Percentiles rank a stretch among this genome's conserved stretches.
Evolutionary conservation across 2,329 filamentous ascomycete species (phyloP).

Genomic region (Phaeophleospora eucalypticola): DNA sequence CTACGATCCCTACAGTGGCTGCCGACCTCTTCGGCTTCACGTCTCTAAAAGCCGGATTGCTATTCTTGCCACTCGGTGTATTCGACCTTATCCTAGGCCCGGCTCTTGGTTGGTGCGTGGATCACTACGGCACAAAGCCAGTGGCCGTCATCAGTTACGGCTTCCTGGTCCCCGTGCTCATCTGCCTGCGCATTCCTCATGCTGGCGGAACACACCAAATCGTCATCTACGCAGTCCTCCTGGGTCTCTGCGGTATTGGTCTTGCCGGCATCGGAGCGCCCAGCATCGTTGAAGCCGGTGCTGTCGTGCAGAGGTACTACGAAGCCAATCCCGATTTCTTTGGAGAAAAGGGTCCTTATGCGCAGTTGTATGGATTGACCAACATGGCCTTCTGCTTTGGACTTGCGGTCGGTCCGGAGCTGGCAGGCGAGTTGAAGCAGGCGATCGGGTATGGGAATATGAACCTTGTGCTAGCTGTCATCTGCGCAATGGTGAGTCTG

Average conservation of each 20-base stretch:
- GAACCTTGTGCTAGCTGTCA: constrained; percentile 48
- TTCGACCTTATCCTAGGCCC: constrained; percentile 46
- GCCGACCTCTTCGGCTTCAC: constrained; percentile 43
- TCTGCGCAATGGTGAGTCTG: constrained; percentile 44
- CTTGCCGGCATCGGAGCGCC: constrained; percentile 53
- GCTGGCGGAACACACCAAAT: constrained; percentile 39
- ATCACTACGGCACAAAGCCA: constrained; percentile 43
- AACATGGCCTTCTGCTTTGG: constrained; percentile 60
- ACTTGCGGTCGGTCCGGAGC: constrained; percentile 56
- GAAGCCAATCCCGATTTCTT: constrained; percentile 54
- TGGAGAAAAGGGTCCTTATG: constrained; percentile 56
- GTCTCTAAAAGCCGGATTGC: constrained; percentile 41
- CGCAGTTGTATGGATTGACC: constrained; percentile 62
- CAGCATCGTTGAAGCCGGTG: constrained; percentile 54
- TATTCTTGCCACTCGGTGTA: constrained; percentile 45
- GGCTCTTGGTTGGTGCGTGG: constrained; percentile 46
- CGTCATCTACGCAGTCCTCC: constrained; percentile 44
- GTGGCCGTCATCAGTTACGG: constrained; percentile 41
- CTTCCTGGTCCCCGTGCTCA: constrained; percentile 41
- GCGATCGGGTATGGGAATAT: constrained; percentile 56
- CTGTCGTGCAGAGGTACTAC: constrained; percentile 54
- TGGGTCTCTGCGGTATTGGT: constrained; percentile 51
- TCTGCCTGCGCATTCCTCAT: constrained; percentile 43
- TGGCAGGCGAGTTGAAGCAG: constrained; percentile 51
- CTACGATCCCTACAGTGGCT: constrained; percentile 45